Conservation (phyloP, 805 yeast species). For the Wickerhamomyces subpelliculosus region DNA sequence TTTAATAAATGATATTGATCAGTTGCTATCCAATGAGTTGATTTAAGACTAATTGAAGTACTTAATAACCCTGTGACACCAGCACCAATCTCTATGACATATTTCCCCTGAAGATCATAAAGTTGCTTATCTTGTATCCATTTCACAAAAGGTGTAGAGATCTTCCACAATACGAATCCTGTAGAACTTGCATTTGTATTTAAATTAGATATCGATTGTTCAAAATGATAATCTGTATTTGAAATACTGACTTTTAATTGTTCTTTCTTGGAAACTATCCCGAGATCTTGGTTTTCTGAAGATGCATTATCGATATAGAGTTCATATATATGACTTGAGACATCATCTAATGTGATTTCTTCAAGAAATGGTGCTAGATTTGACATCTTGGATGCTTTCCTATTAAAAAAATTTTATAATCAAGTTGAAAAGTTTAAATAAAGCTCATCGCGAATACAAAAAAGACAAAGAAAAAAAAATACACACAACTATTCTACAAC, state of each 20-base stretch:
- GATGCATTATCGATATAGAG: constrained; percentile 5
- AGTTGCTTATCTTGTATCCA: constrained; percentile 36
- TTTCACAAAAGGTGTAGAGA: constrained; percentile 40
- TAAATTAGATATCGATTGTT: constrained; percentile 27
- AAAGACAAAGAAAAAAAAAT: too few relatives aligned
- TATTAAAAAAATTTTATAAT: not conserved
- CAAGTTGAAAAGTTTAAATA: not conserved
- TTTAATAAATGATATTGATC: constrained; percentile 53
- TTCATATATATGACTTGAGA: constrained; percentile 15
- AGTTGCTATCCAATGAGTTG: constrained; percentile 41
- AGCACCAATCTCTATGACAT: constrained; percentile 53
- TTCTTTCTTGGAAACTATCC: constrained; percentile 17
- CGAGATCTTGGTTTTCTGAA: constrained; percentile 14
- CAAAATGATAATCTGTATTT: constrained; percentile 14
- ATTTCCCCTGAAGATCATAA: constrained; percentile 12
- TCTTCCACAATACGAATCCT: constrained; percentile 59
- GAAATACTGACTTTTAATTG: constrained; percentile 16
- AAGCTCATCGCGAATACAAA: not conserved
- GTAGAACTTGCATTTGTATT: constrained; percentile 38
- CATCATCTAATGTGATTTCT: constrained; percentile 9
- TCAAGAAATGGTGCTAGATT: constrained; percentile 4
- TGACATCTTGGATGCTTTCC: not conserved
- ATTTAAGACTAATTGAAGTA: constrained; percentile 27
- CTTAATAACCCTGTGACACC: constrained; percentile 53
- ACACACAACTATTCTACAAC: not conserved